Evolutionary conservation across 2,329 filamentous ascomycete species (phyloP), one percentile per base, ranked within the genome.

Genomic region (Ophiostoma ulmi): DNA sequence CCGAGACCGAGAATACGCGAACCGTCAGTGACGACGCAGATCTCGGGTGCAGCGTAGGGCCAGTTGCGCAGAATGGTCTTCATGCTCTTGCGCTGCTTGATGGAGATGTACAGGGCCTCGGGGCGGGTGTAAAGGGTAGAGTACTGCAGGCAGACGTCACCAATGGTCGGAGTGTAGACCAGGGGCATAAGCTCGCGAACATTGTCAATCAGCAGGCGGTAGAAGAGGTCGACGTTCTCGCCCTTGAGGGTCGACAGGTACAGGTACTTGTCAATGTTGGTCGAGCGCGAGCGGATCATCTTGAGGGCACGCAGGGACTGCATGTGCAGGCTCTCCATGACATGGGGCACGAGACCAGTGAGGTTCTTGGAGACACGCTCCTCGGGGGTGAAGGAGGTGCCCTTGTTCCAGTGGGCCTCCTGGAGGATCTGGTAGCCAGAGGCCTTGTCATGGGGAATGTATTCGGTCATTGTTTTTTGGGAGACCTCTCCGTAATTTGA

Each of bases 91-190:
- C 92, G 90, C 84, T 99, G 94, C 81, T 93, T 91, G 81, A 92
- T 97, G 73, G 94, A 97, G 74, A 99, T 91, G 83, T 98, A 99
- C 81, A 98, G 87, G 74, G 91, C 93, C 85, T 98, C 95, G 31
- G 95, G 94, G 75, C 94, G 91, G 72, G 94, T 96, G 84, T 97
- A 98, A 76, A 98, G 88, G 77, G 94, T 93, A 55, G 94, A 97
- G 88, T 97, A 99, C 81, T 94, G 91, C 79, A 97, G 85, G 83
- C 95, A 99, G 75, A 97, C 95, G 79, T 98, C 94, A 77, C 95
- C 95, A 76, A 99, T 93, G 77, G 91, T 94, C 65, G 92, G 92
- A 22, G 92, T 95, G 83, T 95, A 95, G 76, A 95, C 92, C 74
- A 94, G 83, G 67, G 92, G 92, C 82, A 93, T 94, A 75, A 94